Evolutionary conservation across 768 basidiomycete genomes (phyloP).

Genomic region (Mycena galopus): DNA sequence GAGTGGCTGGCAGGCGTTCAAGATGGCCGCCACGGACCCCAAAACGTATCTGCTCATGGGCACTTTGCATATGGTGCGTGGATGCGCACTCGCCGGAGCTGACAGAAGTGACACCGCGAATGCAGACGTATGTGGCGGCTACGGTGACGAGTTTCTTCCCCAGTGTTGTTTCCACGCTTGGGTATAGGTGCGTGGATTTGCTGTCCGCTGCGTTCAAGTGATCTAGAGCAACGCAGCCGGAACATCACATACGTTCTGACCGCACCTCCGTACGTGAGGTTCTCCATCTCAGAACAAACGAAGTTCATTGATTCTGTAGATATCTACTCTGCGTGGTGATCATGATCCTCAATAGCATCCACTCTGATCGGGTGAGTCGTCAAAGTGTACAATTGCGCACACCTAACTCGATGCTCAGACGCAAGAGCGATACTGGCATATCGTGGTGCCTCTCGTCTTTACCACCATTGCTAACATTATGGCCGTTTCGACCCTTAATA

Average conservation of each 20-base stretch:
- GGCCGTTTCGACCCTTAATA: slow-evolving; percentile 31
- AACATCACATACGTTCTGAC: slow-evolving; percentile 35
- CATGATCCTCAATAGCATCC: slow-evolving; percentile 28
- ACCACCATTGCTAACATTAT: slow-evolving; percentile 31
- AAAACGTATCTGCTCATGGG: slow-evolving; percentile 59
- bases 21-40: slow-evolving; percentile 57
- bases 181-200: slow-evolving; percentile 17
- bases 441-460: slow-evolving; percentile 30
- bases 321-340: slow-evolving; percentile 32
- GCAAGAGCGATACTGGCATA: slow-evolving; percentile 32
- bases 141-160: slow-evolving; percentile 35
- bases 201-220: neutral
- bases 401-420: neutral
- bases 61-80: slow-evolving; percentile 29
- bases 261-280: slow-evolving; percentile 21
- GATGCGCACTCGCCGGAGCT: neutral
- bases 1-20: slow-evolving; percentile 51
- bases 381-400: too few species aligned
- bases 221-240: neutral
- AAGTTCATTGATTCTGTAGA: neutral
- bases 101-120: neutral
- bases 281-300: too few species aligned
- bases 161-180: slow-evolving; percentile 29
- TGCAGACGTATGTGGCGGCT: slow-evolving; percentile 30
- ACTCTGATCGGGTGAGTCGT: slow-evolving; percentile 26